A percentile compares a stretch with the other conserved stretches of the same genome.
Conservation (phyloP, 78 protist genomes). For the Dictyostelium intermedium region DNA sequence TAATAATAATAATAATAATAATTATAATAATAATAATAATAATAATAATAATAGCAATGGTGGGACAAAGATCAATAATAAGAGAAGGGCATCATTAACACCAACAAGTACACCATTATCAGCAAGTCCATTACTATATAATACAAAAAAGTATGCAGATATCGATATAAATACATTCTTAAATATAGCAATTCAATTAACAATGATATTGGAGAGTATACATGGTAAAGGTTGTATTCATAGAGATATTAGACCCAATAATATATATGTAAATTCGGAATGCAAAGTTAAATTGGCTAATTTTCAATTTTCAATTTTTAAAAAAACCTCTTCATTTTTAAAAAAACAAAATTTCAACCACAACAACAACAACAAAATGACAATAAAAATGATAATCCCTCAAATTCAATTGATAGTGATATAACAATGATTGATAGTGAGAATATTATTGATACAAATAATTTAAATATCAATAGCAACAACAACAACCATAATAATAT, state of each 20-base stretch:
- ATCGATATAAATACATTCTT: conserved; percentile 40
- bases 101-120: conserved; percentile 46
- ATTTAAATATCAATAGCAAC: neutral
- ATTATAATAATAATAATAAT: neutral
- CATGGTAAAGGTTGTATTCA: conserved; percentile 62
- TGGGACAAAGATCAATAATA: neutral
- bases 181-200: conserved; percentile 44
- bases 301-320: conserved; percentile 50
- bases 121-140: conserved; percentile 21
- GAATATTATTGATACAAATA: neutral
- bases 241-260: conserved; percentile 55
- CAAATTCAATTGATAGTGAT: neutral
- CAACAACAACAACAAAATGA: neutral
- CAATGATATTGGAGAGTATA: conserved; percentile 27
- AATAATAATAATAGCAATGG: neutral
- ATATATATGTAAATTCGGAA: conserved; percentile 18
- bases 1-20: too few relatives aligned
- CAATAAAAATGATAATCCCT: neutral
- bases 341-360: neutral
- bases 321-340: conserved; percentile 1
- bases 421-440: neutral
- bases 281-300: conserved; percentile 31
- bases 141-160: conserved; percentile 24
- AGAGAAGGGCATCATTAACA: neutral
- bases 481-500: neutral